These are phyloP conservation scores for Kurtzmaniella cleridarum DNA, from an alignment of 805 yeast genomes.

Conservation along the genomic window DNA sequence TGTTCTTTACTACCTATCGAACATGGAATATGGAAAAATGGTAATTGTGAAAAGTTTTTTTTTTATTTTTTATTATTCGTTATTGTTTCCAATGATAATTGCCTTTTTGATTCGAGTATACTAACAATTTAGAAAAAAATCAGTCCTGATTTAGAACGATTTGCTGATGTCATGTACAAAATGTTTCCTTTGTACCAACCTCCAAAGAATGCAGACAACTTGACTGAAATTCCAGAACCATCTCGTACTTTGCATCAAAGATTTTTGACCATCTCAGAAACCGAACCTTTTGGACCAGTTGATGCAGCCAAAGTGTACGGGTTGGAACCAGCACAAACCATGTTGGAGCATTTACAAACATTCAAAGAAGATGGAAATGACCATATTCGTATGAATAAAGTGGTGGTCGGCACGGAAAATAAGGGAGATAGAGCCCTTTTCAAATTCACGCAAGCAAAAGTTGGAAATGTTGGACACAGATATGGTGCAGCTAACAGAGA, in stretches of 20 bases:
- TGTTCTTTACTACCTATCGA: conserved; percentile 6
- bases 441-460: conserved; percentile 71
- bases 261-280: conserved; percentile 85
- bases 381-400: conserved; percentile 23
- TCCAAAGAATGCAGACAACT: conserved; percentile 52
- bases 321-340: conserved; percentile 81
- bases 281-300: conserved; percentile 91
- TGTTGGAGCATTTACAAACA: conserved; percentile 64
- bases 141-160: conserved; percentile 50
- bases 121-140: conserved; percentile 45
- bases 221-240: conserved; percentile 93
- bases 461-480: conserved; percentile 84
- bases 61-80: too few species aligned
- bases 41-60: background rate
- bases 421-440: conserved; percentile 68
- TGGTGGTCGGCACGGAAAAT: conserved; percentile 49
- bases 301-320: conserved; percentile 86
- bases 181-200: conserved; percentile 72
- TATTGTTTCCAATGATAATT: background rate
- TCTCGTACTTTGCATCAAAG: conserved; percentile 74
- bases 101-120: conserved; percentile 9
- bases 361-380: conserved; percentile 47
- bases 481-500: conserved; percentile 91
- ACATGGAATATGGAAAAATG: background rate
- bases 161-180: conserved; percentile 59